Evolutionary conservation across 768 basidiomycete species (phyloP), one percentile per base, ranked within the genome.

Genomic region (Tricholoma flavovirens): DNA sequence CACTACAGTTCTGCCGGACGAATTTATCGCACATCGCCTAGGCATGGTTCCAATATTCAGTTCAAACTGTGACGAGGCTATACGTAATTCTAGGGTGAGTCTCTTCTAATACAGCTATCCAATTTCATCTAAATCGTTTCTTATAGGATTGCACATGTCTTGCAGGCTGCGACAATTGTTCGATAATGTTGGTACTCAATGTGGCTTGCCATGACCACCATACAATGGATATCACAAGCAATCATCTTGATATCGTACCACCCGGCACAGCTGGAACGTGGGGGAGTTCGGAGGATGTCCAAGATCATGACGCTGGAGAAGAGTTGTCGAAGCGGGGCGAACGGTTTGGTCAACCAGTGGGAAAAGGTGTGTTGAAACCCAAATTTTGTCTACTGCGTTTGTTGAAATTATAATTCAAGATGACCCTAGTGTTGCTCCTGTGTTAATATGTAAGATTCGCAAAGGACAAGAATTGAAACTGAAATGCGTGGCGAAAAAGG

Each of bases 21-120:
- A 99, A 74, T 97, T 94, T 74, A 88, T 99, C 58, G 92, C 94
- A 0, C 97, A 99, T 71, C 84, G 97, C 51, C 77, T 99, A 29
- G 97, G 97, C 21, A 88, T 97, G 83, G 79, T 99, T 26, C 97
- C 97, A 7, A 77, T 99, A 21, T 77, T 87, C 51, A 95, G 92
- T 70, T 77, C 84, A 36, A 90, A 90, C 61, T 95, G 93, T 62
- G 91, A 93, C 59, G 90, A 93, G 65, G 90, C 83, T 19, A 89
- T 98, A 69, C 80, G 86, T 58, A 87, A 87, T 63, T 86, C 84
- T 51, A 77, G 88, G 67, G 89, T 86, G 62, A 54, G 82, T 73
- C 45, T 61, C 26, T 54, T 35, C 2, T 11, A 22, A 22, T 6
- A 42, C 9, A 9, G 9, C 14, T 32, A 17, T 17, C 35, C n/a